phyloP scores from a whole-genome alignment of 2,329 filamentous ascomycete genomes.

The Cordyceps cateniannulata region DNA sequence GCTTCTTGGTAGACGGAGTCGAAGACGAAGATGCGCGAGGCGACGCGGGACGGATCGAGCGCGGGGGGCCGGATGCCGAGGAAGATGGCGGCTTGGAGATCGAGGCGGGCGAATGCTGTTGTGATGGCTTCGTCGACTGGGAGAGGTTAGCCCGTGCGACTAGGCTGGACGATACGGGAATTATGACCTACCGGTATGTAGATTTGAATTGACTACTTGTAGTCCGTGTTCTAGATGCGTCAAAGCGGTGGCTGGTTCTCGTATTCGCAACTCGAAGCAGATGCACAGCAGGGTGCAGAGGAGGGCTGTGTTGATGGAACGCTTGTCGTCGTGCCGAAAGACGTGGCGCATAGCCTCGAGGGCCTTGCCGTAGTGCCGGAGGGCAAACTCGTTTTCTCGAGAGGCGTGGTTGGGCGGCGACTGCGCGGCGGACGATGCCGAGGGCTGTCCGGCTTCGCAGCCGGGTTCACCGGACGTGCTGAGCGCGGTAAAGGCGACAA shows the following conservation, averaged over 20 bases:
- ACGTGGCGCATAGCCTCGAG: conserved; percentile 12
- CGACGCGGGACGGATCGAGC: conserved; percentile 3
- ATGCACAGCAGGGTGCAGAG: conserved; percentile 16
- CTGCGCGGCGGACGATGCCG: not conserved
- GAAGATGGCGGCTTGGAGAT: conserved; percentile 14
- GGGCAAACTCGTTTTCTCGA: conserved; percentile 11
- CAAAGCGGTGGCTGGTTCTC: conserved; percentile 7
- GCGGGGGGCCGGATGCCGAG: conserved; percentile 12
- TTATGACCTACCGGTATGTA: conserved; percentile 5
- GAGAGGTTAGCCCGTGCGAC: not conserved
- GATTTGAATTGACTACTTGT: conserved; percentile 12
- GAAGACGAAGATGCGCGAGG: conserved; percentile 10
- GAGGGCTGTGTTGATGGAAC: conserved; percentile 12
- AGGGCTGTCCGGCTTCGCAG: not conserved
- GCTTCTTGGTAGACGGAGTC: conserved; percentile 11
- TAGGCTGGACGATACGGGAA: not conserved
- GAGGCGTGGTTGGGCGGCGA: not conserved
- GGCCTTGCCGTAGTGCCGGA: conserved; percentile 13
- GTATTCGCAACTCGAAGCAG: conserved; percentile 16
- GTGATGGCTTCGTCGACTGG: conserved; percentile 14
- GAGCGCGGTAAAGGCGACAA: conserved; percentile 14
- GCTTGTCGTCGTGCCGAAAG: conserved; percentile 2
- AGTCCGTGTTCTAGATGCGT: conserved; percentile 14
- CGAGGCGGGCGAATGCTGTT: conserved; percentile 13
- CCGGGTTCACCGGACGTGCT: not conserved